These are phyloP conservation scores for Rubia yunnanensis DNA, from an alignment of 257 asterid species.

Conservation along the genomic window DNA sequence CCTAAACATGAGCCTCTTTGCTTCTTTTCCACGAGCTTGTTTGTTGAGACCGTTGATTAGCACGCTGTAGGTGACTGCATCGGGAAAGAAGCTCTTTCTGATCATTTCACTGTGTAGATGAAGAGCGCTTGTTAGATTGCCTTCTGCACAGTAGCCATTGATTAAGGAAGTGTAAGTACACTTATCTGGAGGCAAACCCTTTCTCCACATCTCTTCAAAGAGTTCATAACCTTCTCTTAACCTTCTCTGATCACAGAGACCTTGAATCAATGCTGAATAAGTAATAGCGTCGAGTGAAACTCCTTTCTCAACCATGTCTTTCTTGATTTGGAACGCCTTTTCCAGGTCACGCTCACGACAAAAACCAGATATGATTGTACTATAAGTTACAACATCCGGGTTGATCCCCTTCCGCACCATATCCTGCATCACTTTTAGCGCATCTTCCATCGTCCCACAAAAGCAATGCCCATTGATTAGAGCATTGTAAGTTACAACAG, in stretches of 20 bases:
- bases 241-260: constrained; percentile 60
- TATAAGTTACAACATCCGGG: constrained; percentile 80
- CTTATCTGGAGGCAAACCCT: constrained; percentile 60
- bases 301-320: constrained; percentile 62
- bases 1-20: constrained; percentile 63
- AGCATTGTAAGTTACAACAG: constrained; percentile 73
- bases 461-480: constrained; percentile 70
- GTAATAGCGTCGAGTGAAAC: constrained; percentile 61
- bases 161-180: constrained; percentile 75
- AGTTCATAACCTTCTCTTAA: constrained; percentile 53
- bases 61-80: constrained; percentile 81
- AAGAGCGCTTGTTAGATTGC: constrained; percentile 51
- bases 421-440: constrained; percentile 36
- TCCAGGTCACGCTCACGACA: constrained; percentile 51
- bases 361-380: constrained; percentile 58
- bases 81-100: constrained; percentile 61
- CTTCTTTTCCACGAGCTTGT: constrained; percentile 65
- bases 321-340: constrained; percentile 57
- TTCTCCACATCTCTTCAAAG: constrained; percentile 59
- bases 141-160: constrained; percentile 61
- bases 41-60: constrained; percentile 63
- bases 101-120: constrained; percentile 69
- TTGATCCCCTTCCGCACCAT: constrained; percentile 44
- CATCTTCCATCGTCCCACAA: constrained; percentile 51
- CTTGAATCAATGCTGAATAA: constrained; percentile 75